phyloP scores from a whole-genome alignment of 106 monocot genomes.

The Dioscorea zingiberensis region DNA sequence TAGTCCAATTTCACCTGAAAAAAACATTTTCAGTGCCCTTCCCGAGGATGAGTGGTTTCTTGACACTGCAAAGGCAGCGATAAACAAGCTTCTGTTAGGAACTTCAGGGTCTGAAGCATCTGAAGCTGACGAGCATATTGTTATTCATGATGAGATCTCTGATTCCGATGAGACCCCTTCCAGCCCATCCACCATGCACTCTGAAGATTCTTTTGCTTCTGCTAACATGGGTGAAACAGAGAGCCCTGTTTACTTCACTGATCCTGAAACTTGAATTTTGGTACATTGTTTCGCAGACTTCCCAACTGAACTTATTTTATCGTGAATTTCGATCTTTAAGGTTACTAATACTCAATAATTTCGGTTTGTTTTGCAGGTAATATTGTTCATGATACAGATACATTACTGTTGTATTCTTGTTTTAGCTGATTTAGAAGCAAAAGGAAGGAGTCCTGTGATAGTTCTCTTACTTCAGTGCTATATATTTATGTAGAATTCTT shows the following conservation, averaged over 20 bases:
- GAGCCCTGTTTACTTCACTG: conserved; percentile 71
- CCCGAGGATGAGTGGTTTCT: conserved; percentile 97
- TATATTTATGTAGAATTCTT: too few species aligned
- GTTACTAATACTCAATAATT: too few species aligned
- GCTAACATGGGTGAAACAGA: conserved; percentile 70
- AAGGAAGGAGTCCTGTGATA: too few species aligned
- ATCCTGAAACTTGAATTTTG: conserved; percentile 42
- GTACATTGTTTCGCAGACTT: too few species aligned
- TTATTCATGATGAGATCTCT: conserved; percentile 42
- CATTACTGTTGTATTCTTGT: too few species aligned
- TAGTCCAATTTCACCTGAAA: not conserved
- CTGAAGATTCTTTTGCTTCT: conserved; percentile 84
- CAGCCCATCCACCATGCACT: conserved; percentile 33
- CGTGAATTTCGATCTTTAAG: too few species aligned
- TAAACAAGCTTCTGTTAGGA: conserved; percentile 68
- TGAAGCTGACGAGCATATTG: conserved; percentile 44
- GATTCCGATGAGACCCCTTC: conserved; percentile 59
- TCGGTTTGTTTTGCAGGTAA: too few species aligned
- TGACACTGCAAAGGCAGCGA: conserved; percentile 75
- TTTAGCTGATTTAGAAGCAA: too few species aligned
- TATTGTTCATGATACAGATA: too few species aligned
- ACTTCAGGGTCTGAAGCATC: conserved; percentile 59
- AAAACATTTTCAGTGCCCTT: conserved; percentile 42
- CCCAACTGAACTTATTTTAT: too few species aligned
- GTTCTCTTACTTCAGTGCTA: too few species aligned